Conservation (phyloP, 306 rosid genomes). For the Acmispon strigosus region DNA sequence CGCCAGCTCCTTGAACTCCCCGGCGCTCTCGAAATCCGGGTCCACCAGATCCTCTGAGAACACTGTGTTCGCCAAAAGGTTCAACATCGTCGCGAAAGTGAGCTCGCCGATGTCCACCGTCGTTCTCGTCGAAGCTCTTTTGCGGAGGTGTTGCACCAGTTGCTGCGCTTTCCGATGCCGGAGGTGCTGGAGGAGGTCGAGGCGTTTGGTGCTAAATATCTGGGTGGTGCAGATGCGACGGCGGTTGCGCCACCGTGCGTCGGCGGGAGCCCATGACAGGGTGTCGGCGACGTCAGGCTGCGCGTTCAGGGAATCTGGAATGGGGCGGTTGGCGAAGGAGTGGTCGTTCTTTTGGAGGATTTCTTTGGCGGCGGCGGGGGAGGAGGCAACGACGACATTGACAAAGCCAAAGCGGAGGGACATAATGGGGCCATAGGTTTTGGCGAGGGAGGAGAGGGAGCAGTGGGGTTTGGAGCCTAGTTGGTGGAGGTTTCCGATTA, state of each 20-base stretch:
- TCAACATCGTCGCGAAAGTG: slow-evolving; percentile 43
- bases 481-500: slow-evolving; percentile 56
- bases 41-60: slow-evolving; percentile 55
- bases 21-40: slow-evolving; percentile 32
- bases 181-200: slow-evolving; percentile 38
- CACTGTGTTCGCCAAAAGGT: slow-evolving; percentile 47
- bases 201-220: slow-evolving; percentile 44
- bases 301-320: slow-evolving; percentile 37
- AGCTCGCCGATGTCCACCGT: slow-evolving; percentile 29
- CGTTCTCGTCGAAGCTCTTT: not conserved
- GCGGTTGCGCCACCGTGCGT: slow-evolving; percentile 46
- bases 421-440: slow-evolving; percentile 43
- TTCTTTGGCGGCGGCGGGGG: slow-evolving; percentile 40
- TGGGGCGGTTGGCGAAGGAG: slow-evolving; percentile 35
- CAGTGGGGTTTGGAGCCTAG: slow-evolving; percentile 39
- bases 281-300: slow-evolving; percentile 56
- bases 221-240: slow-evolving; percentile 50
- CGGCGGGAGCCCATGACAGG: slow-evolving; percentile 48
- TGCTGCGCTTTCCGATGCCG: slow-evolving; percentile 39
- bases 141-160: slow-evolving; percentile 26
- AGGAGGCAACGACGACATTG: slow-evolving; percentile 34
- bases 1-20: slow-evolving; percentile 50
- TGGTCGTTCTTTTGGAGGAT: slow-evolving; percentile 48
- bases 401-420: slow-evolving; percentile 47
- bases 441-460: slow-evolving; percentile 31